Conservation (phyloP, 2,329 filamentous ascomycete species). For the Penicillium brevicompactum region DNA sequence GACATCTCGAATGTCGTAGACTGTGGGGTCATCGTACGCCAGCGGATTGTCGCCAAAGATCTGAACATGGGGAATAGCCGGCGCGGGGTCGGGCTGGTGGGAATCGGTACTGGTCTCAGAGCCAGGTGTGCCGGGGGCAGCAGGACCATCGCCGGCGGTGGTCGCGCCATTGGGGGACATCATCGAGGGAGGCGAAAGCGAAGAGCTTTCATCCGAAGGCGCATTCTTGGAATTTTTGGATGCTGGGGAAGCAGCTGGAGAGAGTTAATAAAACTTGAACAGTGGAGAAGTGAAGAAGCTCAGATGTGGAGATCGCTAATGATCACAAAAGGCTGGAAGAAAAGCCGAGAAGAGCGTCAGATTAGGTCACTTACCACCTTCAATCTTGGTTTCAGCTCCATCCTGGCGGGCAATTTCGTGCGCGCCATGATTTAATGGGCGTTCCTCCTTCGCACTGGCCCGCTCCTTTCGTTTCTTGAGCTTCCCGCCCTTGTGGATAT, state of each 20-base stretch:
- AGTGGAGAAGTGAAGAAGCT: conserved; percentile 7
- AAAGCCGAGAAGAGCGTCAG: conserved; percentile 11
- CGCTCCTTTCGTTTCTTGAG: conserved; percentile 78
- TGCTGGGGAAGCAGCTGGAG: conserved; percentile 37
- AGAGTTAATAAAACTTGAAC: conserved; percentile 15
- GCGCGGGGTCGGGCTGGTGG: conserved; percentile 62
- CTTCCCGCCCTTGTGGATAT: conserved; percentile 60
- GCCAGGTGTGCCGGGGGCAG: conserved; percentile 63
- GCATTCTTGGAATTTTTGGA: conserved; percentile 42
- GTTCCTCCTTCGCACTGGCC: conserved; percentile 62
- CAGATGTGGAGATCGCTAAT: conserved; percentile 14
- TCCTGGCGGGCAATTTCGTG: conserved; percentile 67
- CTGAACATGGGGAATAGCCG: conserved; percentile 71
- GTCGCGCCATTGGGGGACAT: conserved; percentile 46
- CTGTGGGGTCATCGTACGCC: conserved; percentile 85
- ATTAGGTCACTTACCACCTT: conserved; percentile 51
- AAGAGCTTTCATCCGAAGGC: conserved; percentile 41
- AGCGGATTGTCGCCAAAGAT: conserved; percentile 92
- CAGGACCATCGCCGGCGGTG: conserved; percentile 59
- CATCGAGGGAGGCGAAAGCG: conserved; percentile 44
- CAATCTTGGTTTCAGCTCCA: conserved; percentile 58
- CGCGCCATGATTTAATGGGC: conserved; percentile 62
- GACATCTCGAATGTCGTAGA: conserved; percentile 86
- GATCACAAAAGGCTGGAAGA: conserved; percentile 14
- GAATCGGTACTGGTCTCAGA: conserved; percentile 62